Base-by-base conservation (phyloP, 768 basidiomycete genomes). In the Cystofilobasidium macerans region DNA sequence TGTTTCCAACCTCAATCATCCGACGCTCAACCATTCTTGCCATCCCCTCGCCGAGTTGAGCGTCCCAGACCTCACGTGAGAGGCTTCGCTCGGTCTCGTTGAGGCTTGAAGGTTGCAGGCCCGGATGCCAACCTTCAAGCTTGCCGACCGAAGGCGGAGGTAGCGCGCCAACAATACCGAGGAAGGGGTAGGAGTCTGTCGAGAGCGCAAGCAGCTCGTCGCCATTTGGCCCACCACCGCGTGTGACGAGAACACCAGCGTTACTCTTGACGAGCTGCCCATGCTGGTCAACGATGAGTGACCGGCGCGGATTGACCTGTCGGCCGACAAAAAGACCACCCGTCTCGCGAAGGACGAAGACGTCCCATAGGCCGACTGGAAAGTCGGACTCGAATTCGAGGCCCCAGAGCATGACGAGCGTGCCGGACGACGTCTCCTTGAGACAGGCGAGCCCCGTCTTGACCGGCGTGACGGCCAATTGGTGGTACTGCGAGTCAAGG, bases 401-500 rank as follows among this genome's bases (percentile, higher is more conserved):
- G 2, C 28, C 18, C 51, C 51, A 54, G 1, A 32, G 26, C 18
- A 18, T 32, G 26, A 30, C 51, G 28, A 54, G 30, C 51, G 51
- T 22, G 26, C 28, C 51, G 18, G 51, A 54, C 11, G 51, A 54
- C 51, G 51, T 54, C 30, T 54, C 51, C 4, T 5, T 6, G 7
- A 54, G 51, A 5, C 51, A 18, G 51, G n/a, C 28, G 4, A 54
- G 51, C 12, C 51, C 51, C 14, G 51, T 32, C 28, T 54, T 28
- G 51, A 7, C 51, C 3, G 51, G 51, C 9, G 51, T 32, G 51
- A 43, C 40, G 6, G 58, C 58, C 35, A 66, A 28, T 26, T 48
- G 58, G n/a, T 42, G 48, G 47, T 66, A 66, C 3, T 20, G 38
- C 7, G 33, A 35, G 58, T 66, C 65, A n/a, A 54, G 26, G 18